Percentiles rank a stretch among this genome's conserved stretches.
phyloP scores from a whole-genome alignment of 2,329 filamentous ascomycete genomes.

The Aspergillus fijiensis region DNA sequence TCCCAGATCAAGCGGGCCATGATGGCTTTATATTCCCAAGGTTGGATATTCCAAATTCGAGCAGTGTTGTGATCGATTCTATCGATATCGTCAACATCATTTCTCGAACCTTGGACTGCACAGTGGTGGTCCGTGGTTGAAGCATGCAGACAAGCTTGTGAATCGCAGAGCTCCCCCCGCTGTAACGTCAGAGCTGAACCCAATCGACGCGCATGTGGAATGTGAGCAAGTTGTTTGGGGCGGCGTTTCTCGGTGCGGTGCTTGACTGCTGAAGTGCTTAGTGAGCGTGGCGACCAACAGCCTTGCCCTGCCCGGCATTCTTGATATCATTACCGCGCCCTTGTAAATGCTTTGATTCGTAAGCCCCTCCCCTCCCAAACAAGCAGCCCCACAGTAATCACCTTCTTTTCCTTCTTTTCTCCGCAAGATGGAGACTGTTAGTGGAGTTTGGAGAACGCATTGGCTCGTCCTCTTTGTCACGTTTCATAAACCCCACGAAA shows the following conservation, averaged over 20 bases:
- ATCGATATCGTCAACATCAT: background rate
- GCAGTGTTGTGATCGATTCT: background rate
- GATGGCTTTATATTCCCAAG: background rate
- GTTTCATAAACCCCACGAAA: background rate
- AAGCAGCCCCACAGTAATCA: too few species aligned
- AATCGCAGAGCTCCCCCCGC: background rate
- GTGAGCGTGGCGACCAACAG: slow-evolving; percentile 3
- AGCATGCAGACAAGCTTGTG: background rate
- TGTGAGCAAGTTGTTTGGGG: background rate
- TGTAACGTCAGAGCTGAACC: slow-evolving; percentile 5
- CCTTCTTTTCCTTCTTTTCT: background rate
- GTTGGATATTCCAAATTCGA: background rate
- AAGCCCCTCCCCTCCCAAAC: background rate
- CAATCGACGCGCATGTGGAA: background rate
- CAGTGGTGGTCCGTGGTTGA: background rate
- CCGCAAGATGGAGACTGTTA: background rate
- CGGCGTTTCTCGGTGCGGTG: background rate
- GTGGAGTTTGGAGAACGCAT: background rate
- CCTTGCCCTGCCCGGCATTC: background rate
- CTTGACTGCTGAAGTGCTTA: background rate
- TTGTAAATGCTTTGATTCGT: background rate
- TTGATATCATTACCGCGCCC: background rate
- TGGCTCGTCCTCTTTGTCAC: background rate
- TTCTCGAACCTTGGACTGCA: slow-evolving; percentile 3
- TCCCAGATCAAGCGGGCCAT: background rate